phyloP scores from a whole-genome alignment of 2,329 filamentous ascomycete genomes.

The Lasiodiplodia theobromae region DNA sequence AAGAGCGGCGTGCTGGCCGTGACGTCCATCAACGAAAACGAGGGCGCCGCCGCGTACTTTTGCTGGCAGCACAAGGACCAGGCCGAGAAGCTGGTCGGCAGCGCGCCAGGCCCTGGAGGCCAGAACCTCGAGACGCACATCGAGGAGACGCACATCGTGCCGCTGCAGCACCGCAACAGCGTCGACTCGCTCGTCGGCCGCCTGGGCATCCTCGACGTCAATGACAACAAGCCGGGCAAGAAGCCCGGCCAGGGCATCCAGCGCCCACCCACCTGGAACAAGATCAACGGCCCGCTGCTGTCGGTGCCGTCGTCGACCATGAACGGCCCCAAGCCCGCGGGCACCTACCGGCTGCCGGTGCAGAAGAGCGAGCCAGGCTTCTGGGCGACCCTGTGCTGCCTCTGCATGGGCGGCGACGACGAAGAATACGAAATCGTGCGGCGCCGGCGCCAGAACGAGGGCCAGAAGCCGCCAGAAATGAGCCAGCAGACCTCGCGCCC shows the following conservation, averaged over 20 bases:
- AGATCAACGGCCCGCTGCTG: conserved; percentile 55
- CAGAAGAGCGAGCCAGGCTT: conserved; percentile 44
- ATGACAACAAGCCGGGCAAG: conserved; percentile 41
- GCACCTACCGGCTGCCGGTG: conserved; percentile 23
- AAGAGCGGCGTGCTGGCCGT: conserved; percentile 51
- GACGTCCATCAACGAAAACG: conserved; percentile 58
- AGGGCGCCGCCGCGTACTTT: conserved; percentile 70
- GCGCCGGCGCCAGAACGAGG: conserved; percentile 45
- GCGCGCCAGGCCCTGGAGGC: conserved; percentile 21
- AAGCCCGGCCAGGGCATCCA: conserved; percentile 38
- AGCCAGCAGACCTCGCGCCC: conserved; percentile 33
- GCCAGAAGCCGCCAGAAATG: conserved; percentile 28
- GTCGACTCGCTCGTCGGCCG: conserved; percentile 86
- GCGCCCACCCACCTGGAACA: conserved; percentile 54
- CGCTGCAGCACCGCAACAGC: conserved; percentile 73
- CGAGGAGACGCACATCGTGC: conserved; percentile 56
- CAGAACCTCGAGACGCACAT: not conserved
- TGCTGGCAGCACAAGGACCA: conserved; percentile 98
- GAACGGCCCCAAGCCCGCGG: conserved; percentile 28
- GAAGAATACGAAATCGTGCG: conserved; percentile 53
- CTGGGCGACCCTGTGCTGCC: conserved; percentile 53
- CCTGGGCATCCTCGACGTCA: conserved; percentile 75
- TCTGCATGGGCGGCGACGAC: conserved; percentile 39
- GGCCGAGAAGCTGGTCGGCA: conserved; percentile 56
- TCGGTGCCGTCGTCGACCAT: conserved; percentile 50